Evolutionary conservation across 192 early-diverging fungal species (phyloP), one percentile per base, ranked within the genome.

Genomic region (Podila horticola): DNA sequence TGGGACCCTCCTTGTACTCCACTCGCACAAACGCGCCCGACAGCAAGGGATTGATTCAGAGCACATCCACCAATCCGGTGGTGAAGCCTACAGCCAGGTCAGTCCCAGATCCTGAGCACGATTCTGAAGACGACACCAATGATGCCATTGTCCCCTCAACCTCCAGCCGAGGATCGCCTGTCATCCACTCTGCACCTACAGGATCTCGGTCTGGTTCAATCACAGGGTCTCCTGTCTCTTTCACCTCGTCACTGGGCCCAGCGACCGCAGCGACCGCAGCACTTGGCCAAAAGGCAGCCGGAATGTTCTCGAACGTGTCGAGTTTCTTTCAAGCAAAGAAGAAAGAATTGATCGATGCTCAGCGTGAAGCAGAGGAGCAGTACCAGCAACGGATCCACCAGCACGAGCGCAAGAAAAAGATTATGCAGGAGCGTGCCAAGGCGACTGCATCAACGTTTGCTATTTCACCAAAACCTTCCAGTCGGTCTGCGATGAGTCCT

Each of bases 271-370:
- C 77, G 0, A 81, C 77, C 20, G 77, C 77, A 2, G 77, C 77
- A 26, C 19, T 81, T 0, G 77, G 77, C n/a, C 87, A 86, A 61
- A 86, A 86, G 31, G 87, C 87, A 13, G 85, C 79, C 3, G 76
- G 84, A 10, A 72, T 88, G 59, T 82, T 88, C 26, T 82, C 85
- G 1, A 86, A 83, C 38, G 74, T 88, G 52, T 85, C 84, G 0
- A 83, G 83, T 29, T 88, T 88, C 58, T 76, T 88, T 31, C 70
- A 74, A 22, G 62, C 84, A 1, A 86, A 86, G 29, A 79, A 84
- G 64, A 84, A 84, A 38, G 87, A 88, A 41, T 65, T 86, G 41
- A 57, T 83, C 4, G 79, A 83, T 31, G 79, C 74, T 12, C 83
- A 86, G 57, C 72, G 84, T 24, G 87, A 85, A 76, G 69, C 77